Evolutionary conservation across 2,329 filamentous ascomycete genomes (phyloP).

Genomic region (Zymoseptoria ardabiliae): DNA sequence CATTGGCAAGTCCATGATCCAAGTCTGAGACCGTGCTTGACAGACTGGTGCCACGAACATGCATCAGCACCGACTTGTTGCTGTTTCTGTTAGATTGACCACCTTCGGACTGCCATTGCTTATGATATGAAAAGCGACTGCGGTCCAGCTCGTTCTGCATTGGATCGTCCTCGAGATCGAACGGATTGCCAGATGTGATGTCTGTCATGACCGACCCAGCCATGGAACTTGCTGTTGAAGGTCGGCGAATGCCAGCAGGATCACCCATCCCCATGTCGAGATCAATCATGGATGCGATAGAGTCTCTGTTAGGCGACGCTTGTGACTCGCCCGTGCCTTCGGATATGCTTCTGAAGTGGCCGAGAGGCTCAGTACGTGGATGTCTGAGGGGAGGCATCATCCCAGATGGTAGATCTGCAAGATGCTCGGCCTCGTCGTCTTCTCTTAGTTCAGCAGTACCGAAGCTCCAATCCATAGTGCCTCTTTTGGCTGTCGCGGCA

Average conservation of each 20-base stretch:
- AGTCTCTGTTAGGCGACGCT: slow-evolving; percentile 19
- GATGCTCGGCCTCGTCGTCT: slow-evolving; percentile 20
- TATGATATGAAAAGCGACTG: slow-evolving; percentile 30
- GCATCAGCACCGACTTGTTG: slow-evolving; percentile 25
- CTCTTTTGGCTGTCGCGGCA: slow-evolving; percentile 30
- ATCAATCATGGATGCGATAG: slow-evolving; percentile 40
- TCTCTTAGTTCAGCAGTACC: slow-evolving; percentile 31
- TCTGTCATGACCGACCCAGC: slow-evolving; percentile 31
- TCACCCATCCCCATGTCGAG: slow-evolving; percentile 33
- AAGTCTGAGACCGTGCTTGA: slow-evolving; percentile 26
- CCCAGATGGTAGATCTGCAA: slow-evolving; percentile 26
- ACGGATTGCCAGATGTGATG: slow-evolving; percentile 40
- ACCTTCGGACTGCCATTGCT: slow-evolving; percentile 30
- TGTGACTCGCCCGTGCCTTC: slow-evolving; percentile 11
- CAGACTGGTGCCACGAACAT: slow-evolving; percentile 27
- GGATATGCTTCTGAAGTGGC: slow-evolving; percentile 33
- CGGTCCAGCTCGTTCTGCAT: slow-evolving; percentile 23
- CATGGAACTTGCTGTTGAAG: slow-evolving; percentile 37
- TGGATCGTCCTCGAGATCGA: slow-evolving; percentile 42
- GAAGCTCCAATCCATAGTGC: slow-evolving; percentile 44
- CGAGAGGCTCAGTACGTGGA: slow-evolving; percentile 35
- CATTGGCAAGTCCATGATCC: slow-evolving; percentile 8
- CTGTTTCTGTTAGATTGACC: slow-evolving; percentile 22
- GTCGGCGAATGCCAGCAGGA: slow-evolving; percentile 33
- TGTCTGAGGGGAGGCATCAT: slow-evolving; percentile 37